Evolutionary conservation across 2,329 filamentous ascomycete species (phyloP).

Genomic region (Pyricularia grisea): DNA sequence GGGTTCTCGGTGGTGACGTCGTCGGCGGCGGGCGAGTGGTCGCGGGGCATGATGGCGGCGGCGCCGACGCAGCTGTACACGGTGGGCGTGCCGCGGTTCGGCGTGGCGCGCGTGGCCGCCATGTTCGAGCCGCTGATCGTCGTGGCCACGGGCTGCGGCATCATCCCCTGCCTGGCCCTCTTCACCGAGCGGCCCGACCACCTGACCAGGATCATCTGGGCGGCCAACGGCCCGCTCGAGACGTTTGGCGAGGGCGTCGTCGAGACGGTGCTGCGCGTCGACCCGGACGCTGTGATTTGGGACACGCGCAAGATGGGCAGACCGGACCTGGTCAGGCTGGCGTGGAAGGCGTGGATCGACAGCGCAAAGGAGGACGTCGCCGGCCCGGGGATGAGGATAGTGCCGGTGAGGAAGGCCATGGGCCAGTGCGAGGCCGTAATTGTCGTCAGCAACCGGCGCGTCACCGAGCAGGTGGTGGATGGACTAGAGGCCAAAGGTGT

Average conservation of each 20-base stretch:
- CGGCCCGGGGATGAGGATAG: neutral
- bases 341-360: slow-evolving; percentile 8
- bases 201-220: slow-evolving; percentile 24
- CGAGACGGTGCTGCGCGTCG: slow-evolving; percentile 9
- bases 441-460: slow-evolving; percentile 22
- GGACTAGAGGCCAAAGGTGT: slow-evolving; percentile 21
- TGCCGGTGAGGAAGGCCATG: neutral
- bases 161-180: slow-evolving; percentile 51
- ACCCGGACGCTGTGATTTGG: slow-evolving; percentile 10
- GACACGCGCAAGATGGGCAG: slow-evolving; percentile 9
- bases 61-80: slow-evolving; percentile 48
- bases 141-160: slow-evolving; percentile 55
- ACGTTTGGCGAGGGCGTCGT: slow-evolving; percentile 25
- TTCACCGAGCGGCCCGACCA: slow-evolving; percentile 34
- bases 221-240: slow-evolving; percentile 20
- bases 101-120: slow-evolving; percentile 46
- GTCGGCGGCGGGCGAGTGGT: slow-evolving; percentile 59
- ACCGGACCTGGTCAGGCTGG: slow-evolving; percentile 10
- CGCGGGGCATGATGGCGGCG: slow-evolving; percentile 39
- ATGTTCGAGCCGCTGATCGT: slow-evolving; percentile 48
- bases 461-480: slow-evolving; percentile 22
- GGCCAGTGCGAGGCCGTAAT: slow-evolving; percentile 15
- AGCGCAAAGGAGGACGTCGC: neutral
- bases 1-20: slow-evolving; percentile 54
- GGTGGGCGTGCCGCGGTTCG: slow-evolving; percentile 47